Evolutionary conservation across 2,329 filamentous ascomycete genomes (phyloP).

Genomic region (Mycosphaerella arachidis): DNA sequence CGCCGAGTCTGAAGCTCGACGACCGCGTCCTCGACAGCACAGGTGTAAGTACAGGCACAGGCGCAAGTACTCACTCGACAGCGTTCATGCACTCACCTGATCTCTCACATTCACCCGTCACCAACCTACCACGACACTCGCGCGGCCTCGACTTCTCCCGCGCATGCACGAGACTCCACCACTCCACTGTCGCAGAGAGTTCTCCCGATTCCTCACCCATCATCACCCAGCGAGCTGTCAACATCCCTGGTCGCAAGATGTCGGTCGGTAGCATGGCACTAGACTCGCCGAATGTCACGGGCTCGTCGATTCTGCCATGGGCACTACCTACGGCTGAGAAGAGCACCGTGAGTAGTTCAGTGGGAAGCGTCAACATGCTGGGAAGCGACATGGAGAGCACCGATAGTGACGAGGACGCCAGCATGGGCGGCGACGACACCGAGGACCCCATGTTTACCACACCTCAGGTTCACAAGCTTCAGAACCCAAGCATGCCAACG

Average conservation of each 20-base stretch:
- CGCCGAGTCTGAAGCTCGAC: slow-evolving; percentile 82
- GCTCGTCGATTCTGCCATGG: slow-evolving; percentile 20
- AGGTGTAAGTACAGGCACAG: neutral
- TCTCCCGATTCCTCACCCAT: slow-evolving; percentile 89
- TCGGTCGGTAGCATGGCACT: slow-evolving; percentile 39
- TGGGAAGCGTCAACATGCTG: slow-evolving; percentile 74
- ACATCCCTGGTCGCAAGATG: slow-evolving; percentile 51
- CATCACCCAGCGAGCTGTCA: slow-evolving; percentile 63
- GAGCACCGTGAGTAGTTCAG: slow-evolving; percentile 70
- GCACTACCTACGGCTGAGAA: slow-evolving; percentile 51
- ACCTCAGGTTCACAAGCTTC: slow-evolving; percentile 65
- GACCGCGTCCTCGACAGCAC: slow-evolving; percentile 57
- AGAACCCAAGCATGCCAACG: slow-evolving; percentile 43
- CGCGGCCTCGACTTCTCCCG: slow-evolving; percentile 89
- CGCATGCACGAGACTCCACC: slow-evolving; percentile 89
- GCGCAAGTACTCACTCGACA: neutral
- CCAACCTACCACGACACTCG: slow-evolving; percentile 81
- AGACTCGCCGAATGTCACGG: slow-evolving; percentile 59
- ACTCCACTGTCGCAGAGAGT: slow-evolving; percentile 86
- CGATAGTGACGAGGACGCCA: slow-evolving; percentile 55
- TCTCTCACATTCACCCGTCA: slow-evolving; percentile 60
- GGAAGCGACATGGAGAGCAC: slow-evolving; percentile 73
- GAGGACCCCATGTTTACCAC: slow-evolving; percentile 75
- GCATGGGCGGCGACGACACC: slow-evolving; percentile 46
- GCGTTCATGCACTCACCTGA: slow-evolving; percentile 55